These are phyloP conservation scores for Agapanthus africanus DNA, from an alignment of 106 monocot genomes.

Conservation along the genomic window DNA sequence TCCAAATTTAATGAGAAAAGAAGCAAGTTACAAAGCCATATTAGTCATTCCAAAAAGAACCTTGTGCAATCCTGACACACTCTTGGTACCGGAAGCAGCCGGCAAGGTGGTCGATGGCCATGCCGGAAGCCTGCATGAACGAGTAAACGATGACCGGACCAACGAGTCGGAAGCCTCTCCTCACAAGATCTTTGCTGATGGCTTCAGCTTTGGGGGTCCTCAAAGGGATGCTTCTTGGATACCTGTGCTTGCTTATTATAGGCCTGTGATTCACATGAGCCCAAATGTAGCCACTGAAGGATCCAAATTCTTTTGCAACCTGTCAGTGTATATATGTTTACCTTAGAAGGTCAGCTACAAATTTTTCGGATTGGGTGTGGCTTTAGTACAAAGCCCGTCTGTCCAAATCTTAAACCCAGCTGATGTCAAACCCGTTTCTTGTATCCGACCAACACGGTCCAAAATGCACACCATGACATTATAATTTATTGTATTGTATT, in stretches of 20 bases:
- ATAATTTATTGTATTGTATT: too few species aligned
- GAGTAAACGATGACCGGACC: slow-evolving; percentile 81
- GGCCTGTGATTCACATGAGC: slow-evolving; percentile 74
- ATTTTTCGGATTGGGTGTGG: too few species aligned
- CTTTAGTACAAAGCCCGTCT: too few species aligned
- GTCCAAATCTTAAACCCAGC: too few species aligned
- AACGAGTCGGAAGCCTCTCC: slow-evolving; percentile 70
- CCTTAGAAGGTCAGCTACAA: too few species aligned
- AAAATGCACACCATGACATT: too few species aligned
- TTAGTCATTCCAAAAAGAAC: slow-evolving; percentile 53
- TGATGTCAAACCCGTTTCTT: too few species aligned
- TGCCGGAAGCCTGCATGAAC: slow-evolving; percentile 86
- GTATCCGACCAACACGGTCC: too few species aligned
- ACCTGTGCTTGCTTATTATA: slow-evolving; percentile 39
- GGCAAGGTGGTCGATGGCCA: slow-evolving; percentile 73
- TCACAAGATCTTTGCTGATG: slow-evolving; percentile 79
- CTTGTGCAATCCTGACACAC: slow-evolving; percentile 44
- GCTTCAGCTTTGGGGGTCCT: slow-evolving; percentile 70
- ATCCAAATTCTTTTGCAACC: slow-evolving; percentile 82
- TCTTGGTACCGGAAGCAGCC: slow-evolving; percentile 57
- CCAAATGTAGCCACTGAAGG: slow-evolving; percentile 84
- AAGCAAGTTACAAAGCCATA: slow-evolving; percentile 19
- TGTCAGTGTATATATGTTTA: slow-evolving; percentile 3
- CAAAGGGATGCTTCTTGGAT: slow-evolving; percentile 45
- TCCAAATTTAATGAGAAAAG: too few species aligned